Evolutionary conservation across 73 alveolate genomes (phyloP).

Genomic region (Paramecium caudatum): DNA sequence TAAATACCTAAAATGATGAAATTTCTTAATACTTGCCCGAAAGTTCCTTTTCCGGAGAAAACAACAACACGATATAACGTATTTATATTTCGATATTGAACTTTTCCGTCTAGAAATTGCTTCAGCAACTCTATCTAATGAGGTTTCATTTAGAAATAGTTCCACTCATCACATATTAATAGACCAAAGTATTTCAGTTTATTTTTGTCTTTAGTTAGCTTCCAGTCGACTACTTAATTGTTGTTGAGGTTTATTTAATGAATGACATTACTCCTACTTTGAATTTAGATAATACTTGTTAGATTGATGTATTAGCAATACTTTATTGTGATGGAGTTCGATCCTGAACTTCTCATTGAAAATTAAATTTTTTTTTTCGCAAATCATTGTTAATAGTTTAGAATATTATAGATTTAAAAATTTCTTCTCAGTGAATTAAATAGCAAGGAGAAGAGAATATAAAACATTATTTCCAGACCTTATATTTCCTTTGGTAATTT

Average conservation of each 20-base stretch:
- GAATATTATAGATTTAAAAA: background rate
- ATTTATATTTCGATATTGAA: background rate
- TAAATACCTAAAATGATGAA: background rate
- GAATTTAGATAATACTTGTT: background rate
- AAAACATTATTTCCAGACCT: no score
- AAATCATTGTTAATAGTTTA: conserved; percentile 12
- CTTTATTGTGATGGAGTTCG: no score
- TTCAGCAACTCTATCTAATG: background rate
- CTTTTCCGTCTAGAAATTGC: background rate
- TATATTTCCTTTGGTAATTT: no score
- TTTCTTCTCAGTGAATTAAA: no score
- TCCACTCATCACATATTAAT: background rate
- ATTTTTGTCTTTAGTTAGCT: background rate
- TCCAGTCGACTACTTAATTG: background rate
- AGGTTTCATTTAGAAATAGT: background rate
- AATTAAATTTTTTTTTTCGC: background rate
- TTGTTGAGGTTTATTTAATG: background rate
- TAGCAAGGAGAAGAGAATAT: no score
- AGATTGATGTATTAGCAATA: background rate
- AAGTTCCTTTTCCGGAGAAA: background rate
- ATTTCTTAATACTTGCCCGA: background rate
- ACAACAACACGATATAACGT: background rate
- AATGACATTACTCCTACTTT: background rate
- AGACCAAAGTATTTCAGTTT: background rate
- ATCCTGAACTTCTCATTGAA: background rate